Percentiles rank a stretch among this genome's conserved stretches.
These are phyloP conservation scores for Ceratobasidium sp. DNA, from an alignment of 1,284 basidiomycete genomes.

Conservation along the genomic window DNA sequence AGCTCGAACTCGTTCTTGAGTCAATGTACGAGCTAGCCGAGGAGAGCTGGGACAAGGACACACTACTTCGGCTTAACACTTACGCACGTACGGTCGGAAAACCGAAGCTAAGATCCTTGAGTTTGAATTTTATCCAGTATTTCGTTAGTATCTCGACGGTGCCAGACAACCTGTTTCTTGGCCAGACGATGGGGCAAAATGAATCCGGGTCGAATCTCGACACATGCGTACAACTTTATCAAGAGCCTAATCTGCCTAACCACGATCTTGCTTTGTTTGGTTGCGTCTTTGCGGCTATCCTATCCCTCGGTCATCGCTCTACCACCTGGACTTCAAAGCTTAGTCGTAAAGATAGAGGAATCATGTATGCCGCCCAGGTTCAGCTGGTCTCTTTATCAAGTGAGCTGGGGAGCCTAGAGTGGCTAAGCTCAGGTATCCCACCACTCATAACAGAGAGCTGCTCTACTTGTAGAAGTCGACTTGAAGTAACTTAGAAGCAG, in stretches of 20 bases:
- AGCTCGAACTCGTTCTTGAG: slow-evolving; percentile 8
- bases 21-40: neutral
- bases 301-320: neutral
- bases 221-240: neutral
- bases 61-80: neutral
- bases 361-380: slow-evolving; percentile 2
- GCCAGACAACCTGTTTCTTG: too few relatives aligned
- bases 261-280: neutral
- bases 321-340: neutral
- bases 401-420: too few relatives aligned
- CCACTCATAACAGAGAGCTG: too few relatives aligned
- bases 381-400: neutral
- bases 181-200: too few relatives aligned
- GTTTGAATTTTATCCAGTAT: neutral
- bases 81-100: too few relatives aligned
- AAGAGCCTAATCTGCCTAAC: neutral
- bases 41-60: neutral
- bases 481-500: too few relatives aligned
- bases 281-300: neutral
- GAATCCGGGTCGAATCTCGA: neutral
- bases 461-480: too few relatives aligned
- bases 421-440: too few relatives aligned
- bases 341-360: neutral
- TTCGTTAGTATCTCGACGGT: neutral
- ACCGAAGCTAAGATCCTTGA: too few relatives aligned